Percentiles rank a stretch among this genome's conserved stretches.
Conservation (phyloP, 345 rosid species). For the Linum lewisii region DNA sequence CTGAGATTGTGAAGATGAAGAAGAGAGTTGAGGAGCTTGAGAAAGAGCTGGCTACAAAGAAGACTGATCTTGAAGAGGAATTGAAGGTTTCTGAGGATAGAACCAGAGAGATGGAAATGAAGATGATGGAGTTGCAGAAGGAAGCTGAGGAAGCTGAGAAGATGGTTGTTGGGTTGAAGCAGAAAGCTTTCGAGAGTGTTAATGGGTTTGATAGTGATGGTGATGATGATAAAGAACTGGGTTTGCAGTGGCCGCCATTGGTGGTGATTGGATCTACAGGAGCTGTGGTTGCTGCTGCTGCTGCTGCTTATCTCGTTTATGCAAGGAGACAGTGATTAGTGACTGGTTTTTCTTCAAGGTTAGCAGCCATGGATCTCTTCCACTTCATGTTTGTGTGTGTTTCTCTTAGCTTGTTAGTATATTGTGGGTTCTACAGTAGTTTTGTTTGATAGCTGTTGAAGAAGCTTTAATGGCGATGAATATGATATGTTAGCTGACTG, state of each 20-base stretch:
- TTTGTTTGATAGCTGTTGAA: no score
- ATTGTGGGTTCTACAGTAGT: neutral
- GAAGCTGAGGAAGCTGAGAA: constrained; percentile 34
- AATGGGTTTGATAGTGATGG: constrained; percentile 21
- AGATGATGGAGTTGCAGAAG: constrained; percentile 30
- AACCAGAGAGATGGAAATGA: constrained; percentile 28
- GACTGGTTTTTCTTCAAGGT: constrained; percentile 10
- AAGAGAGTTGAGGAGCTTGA: constrained; percentile 35
- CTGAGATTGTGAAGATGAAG: constrained; percentile 30
- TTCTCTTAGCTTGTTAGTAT: neutral
- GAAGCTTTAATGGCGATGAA: no score
- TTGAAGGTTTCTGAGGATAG: constrained; percentile 29
- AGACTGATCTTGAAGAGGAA: constrained; percentile 15
- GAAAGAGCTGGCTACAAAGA: constrained; percentile 24
- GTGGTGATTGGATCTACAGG: constrained; percentile 44
- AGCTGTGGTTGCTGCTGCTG: constrained; percentile 34
- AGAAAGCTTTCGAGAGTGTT: constrained; percentile 24
- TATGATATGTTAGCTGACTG: no score
- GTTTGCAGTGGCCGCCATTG: constrained; percentile 36
- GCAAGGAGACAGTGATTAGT: constrained; percentile 25
- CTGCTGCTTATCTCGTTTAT: constrained; percentile 36
- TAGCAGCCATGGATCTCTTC: no score
- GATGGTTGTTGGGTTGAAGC: constrained; percentile 29
- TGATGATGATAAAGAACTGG: constrained; percentile 12
- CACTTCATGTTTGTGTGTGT: neutral